Base-by-base conservation (phyloP, 208 protist species). In the Endotrypanum monterogeii region DNA sequence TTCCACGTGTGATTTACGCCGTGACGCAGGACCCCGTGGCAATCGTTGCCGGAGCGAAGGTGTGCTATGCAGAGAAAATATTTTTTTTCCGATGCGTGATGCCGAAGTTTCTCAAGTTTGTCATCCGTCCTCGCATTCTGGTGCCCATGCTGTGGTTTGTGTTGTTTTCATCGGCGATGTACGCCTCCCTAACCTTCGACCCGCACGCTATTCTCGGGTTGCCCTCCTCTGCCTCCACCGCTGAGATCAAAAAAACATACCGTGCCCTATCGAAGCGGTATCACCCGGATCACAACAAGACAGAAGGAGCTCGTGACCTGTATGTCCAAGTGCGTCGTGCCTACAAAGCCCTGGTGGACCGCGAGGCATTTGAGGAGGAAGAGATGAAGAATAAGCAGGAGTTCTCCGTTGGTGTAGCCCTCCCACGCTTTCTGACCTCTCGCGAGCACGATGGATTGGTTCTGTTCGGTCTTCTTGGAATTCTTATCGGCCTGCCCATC, bases 201-300 rank as follows among this genome's bases (percentile, higher is more conserved):
- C 86, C 91, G 7, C 87, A 97, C 83, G 85, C 86, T 44, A 83
- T 97, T 63, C 85, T 97, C 32, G 91, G 89, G 3, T 30, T 97
- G 9, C 51, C 84, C 6, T 18, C 73, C 2, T 76, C 73, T 1
- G 89, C 94, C 44, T 83, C 88, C n/a, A 90, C 87, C 16, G 57
- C 77, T 7, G 92, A 98, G 9, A 94, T 98, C 67, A 96, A 95
- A 80, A 92, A 92, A 73, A 89, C 89, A 32, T 96, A 96, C 74
- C 90, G 92, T 62, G 67, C 83, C 5, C 83, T 98, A 30, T 92
- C 91, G 18, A 89, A 88, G 62, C 78, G 81, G 57, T 97, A 91
- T 78, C 92, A 98, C 82, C 91, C 94, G n/a, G 95, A 98, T 82
- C 89, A 91, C 81, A 98, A 97, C 80, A 91, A 87, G 46, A 96